Evolutionary conservation across 768 basidiomycete genomes (phyloP).

Genomic region (Auriscalpium microsporum): DNA sequence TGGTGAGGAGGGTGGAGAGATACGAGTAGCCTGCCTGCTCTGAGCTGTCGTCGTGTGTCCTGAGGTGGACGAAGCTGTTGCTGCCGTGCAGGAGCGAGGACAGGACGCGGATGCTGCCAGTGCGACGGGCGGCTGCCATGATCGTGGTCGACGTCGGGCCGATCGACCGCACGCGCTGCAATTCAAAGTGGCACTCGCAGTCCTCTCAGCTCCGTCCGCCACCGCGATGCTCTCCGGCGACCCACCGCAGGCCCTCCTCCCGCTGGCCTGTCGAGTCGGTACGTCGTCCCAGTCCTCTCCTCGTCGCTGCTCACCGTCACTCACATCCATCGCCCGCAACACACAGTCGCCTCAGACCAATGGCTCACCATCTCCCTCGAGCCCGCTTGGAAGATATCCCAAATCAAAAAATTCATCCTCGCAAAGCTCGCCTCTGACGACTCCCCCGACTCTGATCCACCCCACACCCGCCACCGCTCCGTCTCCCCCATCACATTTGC

Average conservation of each 20-base stretch:
- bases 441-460: constrained; percentile 7
- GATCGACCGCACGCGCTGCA: too few relatives aligned
- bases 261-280: constrained; percentile 53
- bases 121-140: too few relatives aligned
- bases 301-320: neutral
- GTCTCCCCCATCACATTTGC: constrained; percentile 69
- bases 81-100: too few relatives aligned
- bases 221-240: too few relatives aligned
- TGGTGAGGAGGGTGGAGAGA: too few relatives aligned
- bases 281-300: constrained; percentile 16
- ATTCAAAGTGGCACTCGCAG: too few relatives aligned
- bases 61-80: too few relatives aligned
- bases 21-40: too few relatives aligned
- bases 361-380: constrained; percentile 70
- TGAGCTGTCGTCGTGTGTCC: too few relatives aligned
- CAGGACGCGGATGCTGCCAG: too few relatives aligned
- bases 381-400: constrained; percentile 48
- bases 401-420: constrained; percentile 57
- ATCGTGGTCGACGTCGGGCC: too few relatives aligned
- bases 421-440: constrained; percentile 39
- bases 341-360: constrained; percentile 57
- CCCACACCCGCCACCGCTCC: constrained; percentile 30
- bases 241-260: constrained; percentile 16
- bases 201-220: too few relatives aligned
- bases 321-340: neutral